Conservation (phyloP, 371 early-diverging fungal genomes). For the Umbelopsis sp. region DNA sequence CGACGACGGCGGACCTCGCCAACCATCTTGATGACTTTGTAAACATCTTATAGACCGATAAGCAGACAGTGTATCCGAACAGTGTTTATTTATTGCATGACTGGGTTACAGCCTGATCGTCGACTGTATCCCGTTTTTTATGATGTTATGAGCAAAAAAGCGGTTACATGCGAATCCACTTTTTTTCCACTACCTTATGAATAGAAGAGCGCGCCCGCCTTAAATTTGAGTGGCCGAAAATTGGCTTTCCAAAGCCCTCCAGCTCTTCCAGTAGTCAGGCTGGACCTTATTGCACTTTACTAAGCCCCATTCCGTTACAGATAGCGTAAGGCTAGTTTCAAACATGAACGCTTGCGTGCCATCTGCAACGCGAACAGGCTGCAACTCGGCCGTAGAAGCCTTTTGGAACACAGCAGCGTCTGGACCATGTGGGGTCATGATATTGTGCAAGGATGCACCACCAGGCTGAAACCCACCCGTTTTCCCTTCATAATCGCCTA, state of each 20-base stretch:
- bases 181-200: too few relatives aligned
- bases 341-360: conserved; percentile 96
- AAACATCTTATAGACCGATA: too few relatives aligned
- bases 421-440: conserved; percentile 95
- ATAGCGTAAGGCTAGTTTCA: conserved; percentile 83
- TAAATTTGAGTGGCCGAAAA: conserved; percentile 30
- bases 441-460: conserved; percentile 86
- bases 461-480: conserved; percentile 91
- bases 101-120: too few relatives aligned
- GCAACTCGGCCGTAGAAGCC: conserved; percentile 74
- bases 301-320: conserved; percentile 85
- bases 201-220: too few relatives aligned
- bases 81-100: too few relatives aligned
- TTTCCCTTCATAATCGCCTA: conserved; percentile 94
- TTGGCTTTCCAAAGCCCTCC: conserved; percentile 65
- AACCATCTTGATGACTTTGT: too few relatives aligned
- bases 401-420: conserved; percentile 83
- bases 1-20: too few relatives aligned
- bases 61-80: too few relatives aligned
- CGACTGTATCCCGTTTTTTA: too few relatives aligned
- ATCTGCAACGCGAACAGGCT: conserved; percentile 81
- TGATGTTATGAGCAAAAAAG: too few relatives aligned
- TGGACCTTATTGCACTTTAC: conserved; percentile 73
- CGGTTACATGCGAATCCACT: too few relatives aligned
- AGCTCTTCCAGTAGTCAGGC: conserved; percentile 78